phyloP scores from a whole-genome alignment of 371 early-diverging fungal species.

The Basidiobolus meristosporus region DNA sequence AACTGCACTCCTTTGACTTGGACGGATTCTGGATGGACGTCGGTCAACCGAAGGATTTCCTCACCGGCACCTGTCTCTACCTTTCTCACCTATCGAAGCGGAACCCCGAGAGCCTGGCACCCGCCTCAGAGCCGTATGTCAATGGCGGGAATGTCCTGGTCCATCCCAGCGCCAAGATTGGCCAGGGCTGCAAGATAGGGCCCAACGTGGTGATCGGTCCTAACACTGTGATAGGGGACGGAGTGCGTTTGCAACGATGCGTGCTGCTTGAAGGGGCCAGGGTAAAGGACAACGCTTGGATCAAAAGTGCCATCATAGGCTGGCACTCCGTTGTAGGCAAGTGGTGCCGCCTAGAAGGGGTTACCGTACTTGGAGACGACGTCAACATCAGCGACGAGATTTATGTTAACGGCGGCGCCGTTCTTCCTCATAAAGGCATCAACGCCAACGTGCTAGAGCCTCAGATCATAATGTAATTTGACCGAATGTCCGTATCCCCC shows the following conservation, averaged over 20 bases:
- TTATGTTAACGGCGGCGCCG: constrained; percentile 83
- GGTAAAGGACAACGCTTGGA: constrained; percentile 80
- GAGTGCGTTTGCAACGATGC: constrained; percentile 80
- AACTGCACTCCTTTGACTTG: constrained; percentile 82
- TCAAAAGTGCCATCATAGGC: constrained; percentile 86
- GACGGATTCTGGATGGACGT: constrained; percentile 99
- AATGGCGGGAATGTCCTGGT: constrained; percentile 74
- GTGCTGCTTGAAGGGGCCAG: constrained; percentile 75
- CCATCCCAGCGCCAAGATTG: constrained; percentile 80
- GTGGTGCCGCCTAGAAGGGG: constrained; percentile 88
- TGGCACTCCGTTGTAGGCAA: constrained; percentile 89
- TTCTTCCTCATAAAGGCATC: constrained; percentile 86
- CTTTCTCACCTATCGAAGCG: constrained; percentile 60
- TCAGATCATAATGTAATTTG: constrained; percentile 90
- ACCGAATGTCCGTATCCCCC: too few relatives aligned
- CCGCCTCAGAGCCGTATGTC: too few relatives aligned
- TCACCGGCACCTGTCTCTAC: constrained; percentile 89
- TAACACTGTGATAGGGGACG: constrained; percentile 82
- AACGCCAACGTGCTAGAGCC: constrained; percentile 76
- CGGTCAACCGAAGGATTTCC: constrained; percentile 97
- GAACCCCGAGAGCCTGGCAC: constrained; percentile 41
- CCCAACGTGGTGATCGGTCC: constrained; percentile 91
- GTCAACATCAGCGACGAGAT: constrained; percentile 81
- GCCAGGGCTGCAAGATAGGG: constrained; percentile 85
- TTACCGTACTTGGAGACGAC: constrained; percentile 87